Conservation (phyloP, 1,284 basidiomycete genomes). For the Trichosporon asahii region DNA sequence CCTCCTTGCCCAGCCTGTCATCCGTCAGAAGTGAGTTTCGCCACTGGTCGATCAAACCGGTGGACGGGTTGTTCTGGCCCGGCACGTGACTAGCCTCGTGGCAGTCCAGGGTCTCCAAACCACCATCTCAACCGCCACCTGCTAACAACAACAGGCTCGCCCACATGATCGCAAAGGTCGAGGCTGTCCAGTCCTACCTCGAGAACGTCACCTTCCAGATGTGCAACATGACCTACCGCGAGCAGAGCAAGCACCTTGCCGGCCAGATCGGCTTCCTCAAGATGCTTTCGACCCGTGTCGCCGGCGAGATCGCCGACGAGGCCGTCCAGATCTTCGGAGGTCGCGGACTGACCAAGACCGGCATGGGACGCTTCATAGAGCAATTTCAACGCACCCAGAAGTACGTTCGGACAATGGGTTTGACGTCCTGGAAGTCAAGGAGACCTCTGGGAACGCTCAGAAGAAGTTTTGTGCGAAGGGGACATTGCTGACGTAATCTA, state of each 20-base stretch:
- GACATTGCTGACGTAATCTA: too few species aligned
- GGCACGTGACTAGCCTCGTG: neutral
- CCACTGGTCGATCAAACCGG: neutral
- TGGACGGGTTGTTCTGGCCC: too few species aligned
- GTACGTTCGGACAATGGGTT: too few species aligned
- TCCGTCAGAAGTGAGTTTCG: conserved; percentile 63
- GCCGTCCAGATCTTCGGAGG: conserved; percentile 58
- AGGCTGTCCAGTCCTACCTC: conserved; percentile 82
- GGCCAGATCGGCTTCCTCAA: conserved; percentile 55
- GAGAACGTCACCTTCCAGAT: conserved; percentile 89
- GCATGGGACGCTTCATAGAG: conserved; percentile 59
- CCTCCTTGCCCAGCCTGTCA: conserved; percentile 74
- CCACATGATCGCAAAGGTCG: conserved; percentile 76
- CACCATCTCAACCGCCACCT: neutral
- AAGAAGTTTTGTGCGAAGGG: too few species aligned
- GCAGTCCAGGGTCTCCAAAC: too few species aligned
- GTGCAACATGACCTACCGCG: conserved; percentile 64
- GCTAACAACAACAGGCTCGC: conserved; percentile 56
- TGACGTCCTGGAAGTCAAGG: too few species aligned
- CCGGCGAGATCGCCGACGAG: conserved; percentile 54
- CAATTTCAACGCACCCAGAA: conserved; percentile 64
- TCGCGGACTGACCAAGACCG: conserved; percentile 62
- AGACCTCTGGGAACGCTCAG: too few species aligned
- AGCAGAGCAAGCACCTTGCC: conserved; percentile 57
- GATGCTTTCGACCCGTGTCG: conserved; percentile 59